Evolutionary conservation across 805 yeast species (phyloP).

Genomic region (Zygoascus tannicola): DNA sequence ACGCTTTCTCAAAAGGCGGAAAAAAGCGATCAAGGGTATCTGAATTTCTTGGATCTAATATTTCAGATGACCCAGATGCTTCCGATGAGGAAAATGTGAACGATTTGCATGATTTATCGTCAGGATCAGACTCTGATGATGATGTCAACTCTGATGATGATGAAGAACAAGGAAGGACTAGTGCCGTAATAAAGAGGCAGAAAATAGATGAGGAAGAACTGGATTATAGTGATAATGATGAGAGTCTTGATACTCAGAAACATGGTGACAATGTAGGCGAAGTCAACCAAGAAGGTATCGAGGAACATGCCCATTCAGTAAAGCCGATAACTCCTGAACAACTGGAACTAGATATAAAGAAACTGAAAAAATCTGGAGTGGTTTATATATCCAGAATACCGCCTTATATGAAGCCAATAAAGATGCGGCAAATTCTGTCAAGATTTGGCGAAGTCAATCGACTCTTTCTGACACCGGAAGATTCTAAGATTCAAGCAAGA

Average conservation of each 20-base stretch:
- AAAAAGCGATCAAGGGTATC: background rate
- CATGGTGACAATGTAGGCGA: constrained; percentile 8
- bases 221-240: constrained; percentile 8
- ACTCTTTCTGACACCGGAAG: constrained; percentile 80
- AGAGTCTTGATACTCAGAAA: constrained; percentile 13
- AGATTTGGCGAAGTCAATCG: constrained; percentile 86
- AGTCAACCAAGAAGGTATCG: constrained; percentile 14
- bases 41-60: background rate
- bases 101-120: background rate
- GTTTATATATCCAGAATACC: constrained; percentile 88
- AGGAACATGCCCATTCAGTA: constrained; percentile 7
- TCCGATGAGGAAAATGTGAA: background rate
- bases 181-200: background rate
- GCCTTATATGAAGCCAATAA: constrained; percentile 94
- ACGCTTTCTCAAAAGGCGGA: too few relatives aligned
- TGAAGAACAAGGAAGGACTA: constrained; percentile 1
- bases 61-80: background rate
- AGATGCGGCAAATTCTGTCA: constrained; percentile 68
- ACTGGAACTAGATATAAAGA: constrained; percentile 30
- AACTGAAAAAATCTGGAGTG: constrained; percentile 73
- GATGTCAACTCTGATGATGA: background rate
- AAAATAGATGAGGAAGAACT: background rate
- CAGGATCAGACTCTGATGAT: background rate
- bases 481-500: constrained; percentile 48
- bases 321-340: constrained; percentile 27